phyloP scores from a whole-genome alignment of 768 basidiomycete species.

The Mycena olivaceomarginata region DNA sequence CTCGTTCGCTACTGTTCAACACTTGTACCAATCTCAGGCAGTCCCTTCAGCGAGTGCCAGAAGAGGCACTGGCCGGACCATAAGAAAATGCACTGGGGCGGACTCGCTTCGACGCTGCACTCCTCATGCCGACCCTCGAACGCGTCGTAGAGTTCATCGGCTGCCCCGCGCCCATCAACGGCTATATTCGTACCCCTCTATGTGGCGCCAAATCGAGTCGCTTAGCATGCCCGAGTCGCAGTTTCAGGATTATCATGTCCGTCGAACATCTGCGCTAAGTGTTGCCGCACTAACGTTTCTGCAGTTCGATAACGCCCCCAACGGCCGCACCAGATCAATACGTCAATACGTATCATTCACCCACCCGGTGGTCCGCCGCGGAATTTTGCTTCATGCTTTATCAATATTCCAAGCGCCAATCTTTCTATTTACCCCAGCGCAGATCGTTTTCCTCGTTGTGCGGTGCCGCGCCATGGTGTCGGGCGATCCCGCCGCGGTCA shows the following conservation, averaged over 20 bases:
- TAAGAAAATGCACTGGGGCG: constrained; percentile 28
- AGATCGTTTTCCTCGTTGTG: constrained; percentile 14
- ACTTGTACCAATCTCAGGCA: no score
- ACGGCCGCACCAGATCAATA: neutral
- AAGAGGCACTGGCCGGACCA: constrained; percentile 31
- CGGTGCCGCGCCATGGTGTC: no score
- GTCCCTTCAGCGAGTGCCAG: constrained; percentile 35
- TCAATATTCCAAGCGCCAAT: neutral
- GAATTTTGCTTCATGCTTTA: no score
- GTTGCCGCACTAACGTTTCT: neutral
- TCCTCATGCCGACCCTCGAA: no score
- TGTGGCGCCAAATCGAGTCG: constrained; percentile 26
- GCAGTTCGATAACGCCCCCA: neutral
- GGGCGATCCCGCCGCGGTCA: no score
- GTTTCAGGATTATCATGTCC: neutral
- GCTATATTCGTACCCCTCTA: constrained; percentile 6
- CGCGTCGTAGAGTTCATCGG: no score
- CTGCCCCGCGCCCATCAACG: no score
- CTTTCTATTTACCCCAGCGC: neutral
- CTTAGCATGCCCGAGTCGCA: neutral
- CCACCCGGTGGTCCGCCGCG: neutral
- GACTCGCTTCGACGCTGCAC: no score
- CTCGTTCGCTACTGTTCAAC: constrained; percentile 27
- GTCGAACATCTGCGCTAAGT: neutral
- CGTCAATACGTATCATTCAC: neutral